Conservation (phyloP, 2,329 filamentous ascomycete genomes). For the Fusarium sp. region DNA sequence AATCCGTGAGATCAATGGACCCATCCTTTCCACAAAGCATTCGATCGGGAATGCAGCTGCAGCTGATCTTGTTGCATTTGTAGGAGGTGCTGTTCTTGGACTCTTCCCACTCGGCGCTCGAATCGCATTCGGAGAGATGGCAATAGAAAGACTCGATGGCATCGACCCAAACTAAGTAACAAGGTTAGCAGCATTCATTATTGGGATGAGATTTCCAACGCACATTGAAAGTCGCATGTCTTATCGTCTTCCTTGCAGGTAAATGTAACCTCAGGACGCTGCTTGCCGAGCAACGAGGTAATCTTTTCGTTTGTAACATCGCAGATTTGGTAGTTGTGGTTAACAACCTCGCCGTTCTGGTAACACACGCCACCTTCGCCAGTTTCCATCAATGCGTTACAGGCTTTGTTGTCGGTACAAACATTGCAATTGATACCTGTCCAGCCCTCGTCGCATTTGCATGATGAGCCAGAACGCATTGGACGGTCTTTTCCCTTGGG, state of each 20-base stretch:
- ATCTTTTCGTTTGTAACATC: conserved; percentile 98
- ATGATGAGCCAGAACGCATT: conserved; percentile 78
- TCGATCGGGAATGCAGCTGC: conserved; percentile 88
- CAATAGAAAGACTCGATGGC: conserved; percentile 97
- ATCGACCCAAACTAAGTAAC: conserved; percentile 88
- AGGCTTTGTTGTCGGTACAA: conserved; percentile 86
- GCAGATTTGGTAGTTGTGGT: conserved; percentile 97
- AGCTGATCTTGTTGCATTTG: conserved; percentile 86
- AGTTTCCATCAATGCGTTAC: conserved; percentile 88
- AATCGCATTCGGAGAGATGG: conserved; percentile 84
- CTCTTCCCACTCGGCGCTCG: conserved; percentile 77
- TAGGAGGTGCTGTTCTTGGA: conserved; percentile 87
- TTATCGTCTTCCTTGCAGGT: conserved; percentile 82
- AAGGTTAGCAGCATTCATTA: conserved; percentile 19
- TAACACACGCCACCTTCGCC: conserved; percentile 91
- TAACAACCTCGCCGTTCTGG: conserved; percentile 88
- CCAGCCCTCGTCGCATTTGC: conserved; percentile 94
- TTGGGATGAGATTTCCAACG: conserved; percentile 49
- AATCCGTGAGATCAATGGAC: conserved; percentile 93
- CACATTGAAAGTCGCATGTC: conserved; percentile 96
- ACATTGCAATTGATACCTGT: conserved; percentile 98
- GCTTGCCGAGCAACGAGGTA: conserved; percentile 84
- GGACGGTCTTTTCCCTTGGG: conserved; percentile 84
- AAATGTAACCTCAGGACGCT: conserved; percentile 95
- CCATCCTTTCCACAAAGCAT: conserved; percentile 95